Evolutionary conservation across 345 rosid species (phyloP), one percentile per base, ranked within the genome.

Genomic region (Syzygium oleosum): DNA sequence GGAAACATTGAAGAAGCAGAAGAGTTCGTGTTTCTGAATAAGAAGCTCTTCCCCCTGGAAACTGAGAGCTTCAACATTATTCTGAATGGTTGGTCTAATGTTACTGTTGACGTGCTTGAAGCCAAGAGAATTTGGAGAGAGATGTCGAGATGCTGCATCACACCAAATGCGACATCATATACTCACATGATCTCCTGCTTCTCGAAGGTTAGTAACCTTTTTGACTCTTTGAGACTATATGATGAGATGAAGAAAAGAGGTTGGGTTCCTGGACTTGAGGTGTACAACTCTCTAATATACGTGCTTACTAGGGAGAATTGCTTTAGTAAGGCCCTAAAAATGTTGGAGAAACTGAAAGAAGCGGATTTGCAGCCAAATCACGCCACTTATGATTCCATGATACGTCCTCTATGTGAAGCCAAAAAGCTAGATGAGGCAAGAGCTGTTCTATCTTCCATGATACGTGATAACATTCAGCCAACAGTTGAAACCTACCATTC

Each of bases 1-100:
- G 99, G 99, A 27, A 92, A 95, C 89, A 91, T 96, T 59, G 99
- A 97, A 90, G 96, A 97, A 90, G 99, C 99, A n/a, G 97, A 96
- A 90, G 98, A 97, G 92, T 94, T 94, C 88, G 95, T 96, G 99
- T 93, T 97, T 86, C 88, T 86, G 56, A 97, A 92, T 87, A 95
- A 94, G 92, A 95, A 94, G 92, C 91, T 96, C 83, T 95, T 96
- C 90, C 98, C 98, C 0, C 41, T 97, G 87, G 93, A 88, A 41
- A 89, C 92, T 38, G 91, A 92, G 22, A 92, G 94, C 84, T 97
- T 95, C 90, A 96, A 96, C 91, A 90, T 97, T 84, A 93, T 95
- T 89, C 95, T 97, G 31, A 91, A 92, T 85, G 98, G 96, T 59
- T 96, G 99, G 98, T 95, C 98, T 89, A 95, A 93, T 87, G 88